Conservation (phyloP, 2,329 filamentous ascomycete genomes). For the Xylaria multiplex region DNA sequence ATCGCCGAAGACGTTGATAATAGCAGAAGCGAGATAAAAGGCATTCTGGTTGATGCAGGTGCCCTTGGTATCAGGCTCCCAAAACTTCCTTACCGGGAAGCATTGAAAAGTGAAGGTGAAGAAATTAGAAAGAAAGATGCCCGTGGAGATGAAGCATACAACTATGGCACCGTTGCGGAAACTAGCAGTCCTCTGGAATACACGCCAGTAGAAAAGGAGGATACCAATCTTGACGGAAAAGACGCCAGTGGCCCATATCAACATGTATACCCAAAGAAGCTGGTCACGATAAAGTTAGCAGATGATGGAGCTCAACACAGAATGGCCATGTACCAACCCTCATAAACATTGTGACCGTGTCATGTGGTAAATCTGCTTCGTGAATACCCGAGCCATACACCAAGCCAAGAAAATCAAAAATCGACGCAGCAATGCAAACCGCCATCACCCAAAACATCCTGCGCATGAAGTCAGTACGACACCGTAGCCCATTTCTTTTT, state of each 20-base stretch:
- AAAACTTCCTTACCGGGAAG: slow-evolving; percentile 41
- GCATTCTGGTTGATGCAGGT: slow-evolving; percentile 42
- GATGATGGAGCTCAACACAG: neutral
- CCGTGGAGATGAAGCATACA: slow-evolving; percentile 40
- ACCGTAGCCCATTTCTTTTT: neutral
- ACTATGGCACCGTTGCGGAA: slow-evolving; percentile 42
- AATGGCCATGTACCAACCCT: slow-evolving; percentile 36
- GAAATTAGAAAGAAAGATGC: slow-evolving; percentile 43
- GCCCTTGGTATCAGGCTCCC: slow-evolving; percentile 33
- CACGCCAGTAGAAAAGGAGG: slow-evolving; percentile 47
- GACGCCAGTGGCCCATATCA: slow-evolving; percentile 45
- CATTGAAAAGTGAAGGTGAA: slow-evolving; percentile 44
- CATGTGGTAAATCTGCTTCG: slow-evolving; percentile 38
- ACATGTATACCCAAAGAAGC: slow-evolving; percentile 45
- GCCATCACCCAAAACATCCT: slow-evolving; percentile 46
- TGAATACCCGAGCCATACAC: slow-evolving; percentile 43
- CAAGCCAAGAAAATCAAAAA: slow-evolving; percentile 42
- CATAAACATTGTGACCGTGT: slow-evolving; percentile 38
- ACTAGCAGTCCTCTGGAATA: slow-evolving; percentile 40
- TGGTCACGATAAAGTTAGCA: slow-evolving; percentile 19
- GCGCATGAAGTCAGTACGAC: slow-evolving; percentile 18
- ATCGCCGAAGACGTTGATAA: slow-evolving; percentile 47
- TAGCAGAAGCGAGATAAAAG: slow-evolving; percentile 44
- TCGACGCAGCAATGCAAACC: slow-evolving; percentile 42
- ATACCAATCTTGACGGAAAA: slow-evolving; percentile 47